Base-by-base conservation (phyloP, 768 basidiomycete genomes). In the Baorangia bicolor region DNA sequence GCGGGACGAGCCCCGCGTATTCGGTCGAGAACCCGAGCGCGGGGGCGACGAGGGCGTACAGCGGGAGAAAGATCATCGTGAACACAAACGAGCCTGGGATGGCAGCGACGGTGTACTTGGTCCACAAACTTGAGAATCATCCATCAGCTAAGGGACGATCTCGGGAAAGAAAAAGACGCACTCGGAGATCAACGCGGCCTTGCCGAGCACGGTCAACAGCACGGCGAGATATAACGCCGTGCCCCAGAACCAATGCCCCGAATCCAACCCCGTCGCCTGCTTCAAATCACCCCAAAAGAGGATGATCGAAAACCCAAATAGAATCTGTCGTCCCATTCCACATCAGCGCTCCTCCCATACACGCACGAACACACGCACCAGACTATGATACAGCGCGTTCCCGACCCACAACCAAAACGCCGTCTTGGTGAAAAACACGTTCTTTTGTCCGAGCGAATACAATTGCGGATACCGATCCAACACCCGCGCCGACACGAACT, bases 171-270 rank as follows among this genome's bases (percentile, higher is more conserved):
- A 14, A 30, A n/a, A 47, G 8, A 58, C 94, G 67, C 70, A 98
- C 97, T 99, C 96, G 5, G 97, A 98, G 41, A 98, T 89, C 56
- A 99, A 73, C 0, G 96, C 96, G 16, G 97, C 97, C 73, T 99
- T 98, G 40, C 95, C 97, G 9, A 99, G 84, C 4, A 98, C 96
- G 1, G 96, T 98, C 47, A 98, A 77, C 28, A 98, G 80, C 9
- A 97, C 92, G 1, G 90, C 86, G 43, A 98, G 83, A 70, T 98
- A 99, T n/a, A 98, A 74, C 23, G 90, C 91, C 13, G 94, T 96
- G 46, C 97, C 97, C 96, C 96, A 99, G 63, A 95, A 92, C 97
- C 97, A 99, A 75, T 94, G 93, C 1, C 94, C 96, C 12, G 89
- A 85, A 68, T 96, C 92, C 53, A 83, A 78, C 2, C 97, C 97